Percentiles rank a stretch among this genome's conserved stretches.
These are phyloP conservation scores for Phytopythium montanum DNA, from an alignment of 352 stramenopile genomes.

Conservation along the genomic window DNA sequence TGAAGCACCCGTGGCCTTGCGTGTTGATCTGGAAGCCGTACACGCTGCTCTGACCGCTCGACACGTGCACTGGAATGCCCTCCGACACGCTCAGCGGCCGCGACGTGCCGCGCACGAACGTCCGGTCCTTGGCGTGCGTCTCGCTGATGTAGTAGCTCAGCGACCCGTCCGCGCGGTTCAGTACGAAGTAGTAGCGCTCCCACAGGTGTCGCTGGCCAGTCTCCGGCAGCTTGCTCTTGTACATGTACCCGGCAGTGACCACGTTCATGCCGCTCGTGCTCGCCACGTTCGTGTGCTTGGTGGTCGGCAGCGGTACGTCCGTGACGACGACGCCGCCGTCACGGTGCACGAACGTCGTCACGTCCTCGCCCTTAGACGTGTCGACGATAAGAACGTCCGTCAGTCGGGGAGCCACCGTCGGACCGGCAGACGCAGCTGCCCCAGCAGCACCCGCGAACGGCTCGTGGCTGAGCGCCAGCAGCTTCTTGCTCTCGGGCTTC, in stretches of 20 bases:
- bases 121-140: slow-evolving; percentile 79
- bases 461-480: slow-evolving; percentile 70
- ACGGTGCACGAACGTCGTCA: slow-evolving; percentile 75
- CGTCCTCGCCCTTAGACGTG: slow-evolving; percentile 78
- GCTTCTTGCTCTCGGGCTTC: slow-evolving; percentile 59
- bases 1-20: slow-evolving; percentile 79
- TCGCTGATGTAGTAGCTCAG: slow-evolving; percentile 87
- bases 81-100: slow-evolving; percentile 79
- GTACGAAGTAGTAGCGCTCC: slow-evolving; percentile 86
- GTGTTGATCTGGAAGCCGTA: slow-evolving; percentile 88
- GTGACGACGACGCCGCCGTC: slow-evolving; percentile 67
- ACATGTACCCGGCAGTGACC: slow-evolving; percentile 85
- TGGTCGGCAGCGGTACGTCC: slow-evolving; percentile 39
- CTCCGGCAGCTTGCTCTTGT: slow-evolving; percentile 84
- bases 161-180: slow-evolving; percentile 67
- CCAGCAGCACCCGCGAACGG: slow-evolving; percentile 35
- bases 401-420: slow-evolving; percentile 34
- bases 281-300: slow-evolving; percentile 15
- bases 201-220: slow-evolving; percentile 77
- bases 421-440: not conserved
- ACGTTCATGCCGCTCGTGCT: slow-evolving; percentile 42
- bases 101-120: slow-evolving; percentile 76
- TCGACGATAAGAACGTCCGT: slow-evolving; percentile 75
- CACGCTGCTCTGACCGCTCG: slow-evolving; percentile 57
- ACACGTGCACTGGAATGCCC: slow-evolving; percentile 65